These are phyloP conservation scores for Xylariales sp. DNA, from an alignment of 2,329 filamentous ascomycete species.

Conservation along the genomic window DNA sequence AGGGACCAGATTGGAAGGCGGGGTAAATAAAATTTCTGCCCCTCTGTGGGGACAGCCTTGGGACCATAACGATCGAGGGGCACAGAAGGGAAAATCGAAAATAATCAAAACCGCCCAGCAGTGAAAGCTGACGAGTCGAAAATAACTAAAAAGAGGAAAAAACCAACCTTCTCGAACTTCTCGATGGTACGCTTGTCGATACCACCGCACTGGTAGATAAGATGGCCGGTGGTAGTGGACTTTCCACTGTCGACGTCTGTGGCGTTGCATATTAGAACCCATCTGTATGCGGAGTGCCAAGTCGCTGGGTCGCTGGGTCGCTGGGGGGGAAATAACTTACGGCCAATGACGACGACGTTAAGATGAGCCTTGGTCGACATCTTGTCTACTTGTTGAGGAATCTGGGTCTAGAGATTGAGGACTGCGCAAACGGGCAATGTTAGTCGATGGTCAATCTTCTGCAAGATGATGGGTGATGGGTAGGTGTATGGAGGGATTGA, in stretches of 20 bases:
- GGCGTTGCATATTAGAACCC: conserved; percentile 19
- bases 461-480: neutral
- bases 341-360: conserved; percentile 94
- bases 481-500: no score
- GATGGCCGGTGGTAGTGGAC: conserved; percentile 73
- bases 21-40: conserved; percentile 49
- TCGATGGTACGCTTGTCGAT: conserved; percentile 99
- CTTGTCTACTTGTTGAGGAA: conserved; percentile 27
- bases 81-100: conserved; percentile 21
- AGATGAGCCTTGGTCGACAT: conserved; percentile 82
- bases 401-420: conserved; percentile 51
- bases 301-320: neutral
- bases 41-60: conserved; percentile 43
- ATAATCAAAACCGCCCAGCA: conserved; percentile 45
- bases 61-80: conserved; percentile 20
- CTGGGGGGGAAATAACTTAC: conserved; percentile 47
- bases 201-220: conserved; percentile 99
- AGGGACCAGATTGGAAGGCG: conserved; percentile 42
- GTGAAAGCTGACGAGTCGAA: neutral
- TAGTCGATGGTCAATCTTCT: conserved; percentile 18
- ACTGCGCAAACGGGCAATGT: conserved; percentile 25
- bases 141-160: conserved; percentile 10
- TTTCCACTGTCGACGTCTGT: conserved; percentile 63
- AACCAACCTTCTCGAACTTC: conserved; percentile 99
- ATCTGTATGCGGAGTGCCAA: conserved; percentile 24